Evolutionary conservation across 2,329 filamentous ascomycete genomes (phyloP).

Genomic region (Botrytis fabae): DNA sequence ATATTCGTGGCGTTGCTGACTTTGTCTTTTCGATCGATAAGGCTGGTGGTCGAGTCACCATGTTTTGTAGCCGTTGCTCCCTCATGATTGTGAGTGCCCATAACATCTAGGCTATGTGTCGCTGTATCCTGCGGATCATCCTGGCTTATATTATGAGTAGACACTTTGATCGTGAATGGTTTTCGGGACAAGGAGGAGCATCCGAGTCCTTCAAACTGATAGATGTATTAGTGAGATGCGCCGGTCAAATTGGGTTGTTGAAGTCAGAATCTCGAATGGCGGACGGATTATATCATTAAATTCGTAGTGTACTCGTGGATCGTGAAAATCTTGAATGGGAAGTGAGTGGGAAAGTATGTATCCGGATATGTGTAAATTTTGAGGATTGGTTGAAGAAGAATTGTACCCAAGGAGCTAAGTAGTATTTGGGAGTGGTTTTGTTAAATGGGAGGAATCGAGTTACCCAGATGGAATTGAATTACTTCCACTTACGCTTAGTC

Average conservation of each 20-base stretch:
- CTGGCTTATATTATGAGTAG: conserved; percentile 35
- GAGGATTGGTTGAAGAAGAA: conserved; percentile 6
- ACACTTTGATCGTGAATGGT: conserved; percentile 40
- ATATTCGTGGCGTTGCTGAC: conserved; percentile 26
- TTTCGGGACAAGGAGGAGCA: conserved; percentile 40
- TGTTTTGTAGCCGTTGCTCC: conserved; percentile 31
- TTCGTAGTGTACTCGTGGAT: conserved; percentile 25
- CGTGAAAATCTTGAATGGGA: conserved; percentile 2
- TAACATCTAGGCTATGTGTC: conserved; percentile 39
- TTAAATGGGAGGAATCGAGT: conserved; percentile 3
- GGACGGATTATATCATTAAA: conserved; percentile 22
- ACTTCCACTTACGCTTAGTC: conserved; percentile 1
- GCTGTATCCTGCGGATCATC: conserved; percentile 39
- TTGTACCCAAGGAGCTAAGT: conserved; percentile 1
- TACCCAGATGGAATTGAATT: neutral
- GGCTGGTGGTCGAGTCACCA: conserved; percentile 30
- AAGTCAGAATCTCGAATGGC: neutral
- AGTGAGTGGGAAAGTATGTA: neutral
- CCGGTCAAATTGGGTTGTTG: conserved; percentile 22
- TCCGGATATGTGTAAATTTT: neutral
- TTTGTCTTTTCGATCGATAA: conserved; percentile 31
- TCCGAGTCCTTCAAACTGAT: conserved; percentile 29
- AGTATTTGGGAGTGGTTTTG: conserved; percentile 5
- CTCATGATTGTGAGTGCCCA: conserved; percentile 38
- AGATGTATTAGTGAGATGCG: neutral